Evolutionary conservation across 305 asterid genomes (phyloP), one percentile per base, ranked within the genome.

Genomic region (Plantago coronopus): DNA sequence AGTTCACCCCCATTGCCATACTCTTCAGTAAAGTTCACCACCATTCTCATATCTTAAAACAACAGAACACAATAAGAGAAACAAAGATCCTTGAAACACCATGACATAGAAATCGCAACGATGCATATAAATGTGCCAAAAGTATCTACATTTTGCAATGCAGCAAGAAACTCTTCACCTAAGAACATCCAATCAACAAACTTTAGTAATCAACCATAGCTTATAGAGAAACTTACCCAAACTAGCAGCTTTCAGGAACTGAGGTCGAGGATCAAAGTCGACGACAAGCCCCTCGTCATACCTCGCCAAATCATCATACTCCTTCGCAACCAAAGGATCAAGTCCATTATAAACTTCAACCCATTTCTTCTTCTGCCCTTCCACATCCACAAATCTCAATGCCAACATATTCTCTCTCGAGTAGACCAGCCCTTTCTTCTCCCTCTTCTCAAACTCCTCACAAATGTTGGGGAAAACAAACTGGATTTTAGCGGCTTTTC

Each of bases 221-320:
- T 23, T 42, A 59, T 21, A 23, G 5, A 17, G 13, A 59, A 59
- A 59, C 29, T 2, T 59, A 59, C 63, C 63, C 43, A 22, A 23
- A 22, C 44, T 22, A 45, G 15, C 20, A 43, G 22, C 17, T 59
- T 59, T 59, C 17, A 6, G 63, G 31, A 59, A 43, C 40, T 59
- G 21, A 21, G 21, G n/a, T 43, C 63, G 63, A 59, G 63, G 63
- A 59, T 59, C 63, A 59, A 59, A 59, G 51, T 58, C 38, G 5
- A 58, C 63, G 14, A 58, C 50, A 42, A 13, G 51, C 40, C 17
- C 48, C 62, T 38, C 51, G 21, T 21, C 37, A 42, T 27, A 40
- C 11, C 19, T 43, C 15, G 15, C 63, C 49, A 58, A 34, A 40
- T 51, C 50, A 58, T 58, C 63, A n/a, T 58, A 58, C 51, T 42